Evolutionary conservation across 176 grass and related monocot genomes (phyloP).

Genomic region (Triticum turgidum): DNA sequence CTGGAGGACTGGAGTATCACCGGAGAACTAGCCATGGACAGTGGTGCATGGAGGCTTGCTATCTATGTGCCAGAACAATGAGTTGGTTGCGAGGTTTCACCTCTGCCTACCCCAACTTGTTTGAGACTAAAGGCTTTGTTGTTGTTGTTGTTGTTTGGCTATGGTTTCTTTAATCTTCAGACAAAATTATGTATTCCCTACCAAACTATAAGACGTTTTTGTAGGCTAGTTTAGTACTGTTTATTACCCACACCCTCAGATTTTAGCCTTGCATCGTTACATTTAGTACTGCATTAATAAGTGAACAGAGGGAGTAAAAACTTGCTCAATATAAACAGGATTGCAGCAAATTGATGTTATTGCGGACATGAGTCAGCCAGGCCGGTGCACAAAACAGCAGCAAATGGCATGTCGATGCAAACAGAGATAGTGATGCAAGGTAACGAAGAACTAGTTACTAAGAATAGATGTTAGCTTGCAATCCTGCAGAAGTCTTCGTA

Average conservation of each 20-base stretch:
- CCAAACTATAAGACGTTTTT: no score
- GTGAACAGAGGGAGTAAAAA: neutral
- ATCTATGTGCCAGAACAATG: no score
- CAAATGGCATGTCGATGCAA: neutral
- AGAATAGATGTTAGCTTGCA: neutral
- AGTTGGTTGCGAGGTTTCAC: no score
- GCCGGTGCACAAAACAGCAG: neutral
- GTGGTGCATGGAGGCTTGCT: no score
- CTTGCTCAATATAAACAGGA: neutral
- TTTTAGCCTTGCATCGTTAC: neutral
- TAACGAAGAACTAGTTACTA: neutral
- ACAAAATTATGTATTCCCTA: neutral
- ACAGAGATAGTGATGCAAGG: neutral
- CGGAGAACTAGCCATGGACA: no score
- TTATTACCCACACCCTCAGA: conserved; percentile 15
- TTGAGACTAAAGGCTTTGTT: no score
- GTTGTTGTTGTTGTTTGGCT: neutral
- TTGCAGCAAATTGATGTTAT: neutral
- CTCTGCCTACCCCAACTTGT: no score
- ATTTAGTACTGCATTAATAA: neutral
- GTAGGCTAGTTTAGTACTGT: no score
- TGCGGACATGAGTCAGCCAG: neutral
- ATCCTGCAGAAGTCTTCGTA: conserved; percentile 1
- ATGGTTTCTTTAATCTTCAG: neutral
- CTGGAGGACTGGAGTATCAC: no score